Evolutionary conservation across 2,329 filamentous ascomycete species (phyloP), one percentile per base, ranked within the genome.

Genomic region (Scytalidium sp.): DNA sequence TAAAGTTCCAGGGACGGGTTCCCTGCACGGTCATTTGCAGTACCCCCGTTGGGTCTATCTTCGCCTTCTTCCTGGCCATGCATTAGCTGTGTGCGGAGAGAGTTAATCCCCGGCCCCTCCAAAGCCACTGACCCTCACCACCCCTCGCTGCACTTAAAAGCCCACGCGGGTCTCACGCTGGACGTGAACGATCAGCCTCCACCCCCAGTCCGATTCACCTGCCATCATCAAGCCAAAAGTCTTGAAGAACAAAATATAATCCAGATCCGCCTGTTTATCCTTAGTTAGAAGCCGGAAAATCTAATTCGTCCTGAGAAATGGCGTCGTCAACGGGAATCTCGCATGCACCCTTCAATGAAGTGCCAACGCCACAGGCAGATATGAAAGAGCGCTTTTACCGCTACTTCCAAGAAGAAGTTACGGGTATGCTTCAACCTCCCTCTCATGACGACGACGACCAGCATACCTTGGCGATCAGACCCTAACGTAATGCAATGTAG

Each of bases 301-400:
- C n/a, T n/a, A n/a, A n/a, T n/a, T 27, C 25, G 25, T 27, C 25
- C 25, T 7, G 7, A 13, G 13, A 27, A 19, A 46, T 25, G 21
- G 10, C 25, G 19, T 32, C 41, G 41, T 53, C 43, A 29, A 55
- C 56, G 54, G 50, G 50, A 19, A 48, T 53, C 10, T 44, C 49
- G n/a, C 46, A 56, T 40, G 25, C 53, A 17, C 52, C 59, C 22
- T 59, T 61, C 32, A 50, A 54, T 43, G 50, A 49, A 7, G 20
- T 51, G 19, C 51, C 47, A 13, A 49, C 50, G 15, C 52, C 53
- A 9, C 44, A 55, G 10, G 50, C 57, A 17, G 74, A 79, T 51
- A 70, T 82, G 50, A 94, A 91, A 58, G 86, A 93, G 63, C 83
- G 83, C 32, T 96, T 96, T 73, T 92, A 93, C 67, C 82, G 84